Conservation (phyloP, 1,139 yeast genomes). For the Candida neerlandica region DNA sequence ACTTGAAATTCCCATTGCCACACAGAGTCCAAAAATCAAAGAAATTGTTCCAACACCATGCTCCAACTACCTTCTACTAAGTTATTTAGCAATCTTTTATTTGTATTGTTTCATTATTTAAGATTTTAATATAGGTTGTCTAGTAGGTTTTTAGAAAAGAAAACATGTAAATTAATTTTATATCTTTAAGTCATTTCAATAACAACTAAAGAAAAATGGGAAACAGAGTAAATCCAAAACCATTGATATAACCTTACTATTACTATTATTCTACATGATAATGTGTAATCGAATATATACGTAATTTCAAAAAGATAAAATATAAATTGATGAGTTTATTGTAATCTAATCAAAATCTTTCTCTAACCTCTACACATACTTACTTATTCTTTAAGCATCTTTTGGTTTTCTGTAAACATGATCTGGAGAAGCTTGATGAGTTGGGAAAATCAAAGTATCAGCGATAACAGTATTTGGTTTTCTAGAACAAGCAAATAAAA, state of each 20-base stretch:
- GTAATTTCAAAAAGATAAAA: no score
- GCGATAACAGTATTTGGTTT: conserved; percentile 53
- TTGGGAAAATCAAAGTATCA: conserved; percentile 51
- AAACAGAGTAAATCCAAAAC: background rate
- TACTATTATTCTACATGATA: no score
- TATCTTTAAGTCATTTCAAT: background rate
- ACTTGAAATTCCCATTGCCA: conserved; percentile 99
- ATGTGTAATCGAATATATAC: no score
- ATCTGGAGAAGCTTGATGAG: conserved; percentile 61
- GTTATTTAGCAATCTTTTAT: conserved; percentile 10
- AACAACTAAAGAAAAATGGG: background rate
- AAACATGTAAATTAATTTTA: conserved; percentile 4
- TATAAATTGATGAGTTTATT: no score
- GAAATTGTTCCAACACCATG: conserved; percentile 86
- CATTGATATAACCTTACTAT: no score
- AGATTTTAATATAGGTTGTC: no score
- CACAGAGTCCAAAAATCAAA: conserved; percentile 96
- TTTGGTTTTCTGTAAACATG: conserved; percentile 42
- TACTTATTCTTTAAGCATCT: background rate
- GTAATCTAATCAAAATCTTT: background rate
- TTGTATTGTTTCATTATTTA: background rate
- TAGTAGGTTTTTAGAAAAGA: background rate
- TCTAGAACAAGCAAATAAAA: conserved; percentile 52
- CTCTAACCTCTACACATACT: background rate
- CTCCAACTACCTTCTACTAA: conserved; percentile 97